These are phyloP conservation scores for Glaciozyma martinii DNA, from an alignment of 768 basidiomycete genomes.

Conservation along the genomic window DNA sequence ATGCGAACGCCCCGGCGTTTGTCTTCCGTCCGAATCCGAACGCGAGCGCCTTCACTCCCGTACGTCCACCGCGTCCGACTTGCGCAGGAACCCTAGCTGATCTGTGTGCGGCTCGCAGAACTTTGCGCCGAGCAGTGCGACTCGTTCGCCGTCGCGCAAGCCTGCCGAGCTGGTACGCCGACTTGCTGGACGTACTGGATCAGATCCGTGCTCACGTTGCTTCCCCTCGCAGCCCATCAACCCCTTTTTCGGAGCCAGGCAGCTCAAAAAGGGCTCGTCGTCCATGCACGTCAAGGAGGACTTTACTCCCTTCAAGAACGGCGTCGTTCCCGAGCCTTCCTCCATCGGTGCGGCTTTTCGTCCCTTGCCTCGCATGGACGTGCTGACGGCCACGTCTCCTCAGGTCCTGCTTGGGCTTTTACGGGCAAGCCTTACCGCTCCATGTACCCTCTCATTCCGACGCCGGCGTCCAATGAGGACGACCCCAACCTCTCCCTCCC, in stretches of 20 bases:
- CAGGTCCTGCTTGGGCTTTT: slow-evolving; percentile 62
- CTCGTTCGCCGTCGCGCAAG: slow-evolving; percentile 1
- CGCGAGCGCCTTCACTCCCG: slow-evolving; percentile 66
- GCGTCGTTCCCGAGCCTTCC: slow-evolving; percentile 62
- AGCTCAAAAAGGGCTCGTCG: slow-evolving; percentile 55
- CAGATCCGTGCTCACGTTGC: slow-evolving; percentile 32
- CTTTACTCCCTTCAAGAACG: slow-evolving; percentile 91
- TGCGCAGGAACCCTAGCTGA: neutral
- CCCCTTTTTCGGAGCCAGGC: slow-evolving; percentile 79
- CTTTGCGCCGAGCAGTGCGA: neutral
- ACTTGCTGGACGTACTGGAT: slow-evolving; percentile 5
- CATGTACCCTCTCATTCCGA: slow-evolving; percentile 54
- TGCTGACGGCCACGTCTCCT: neutral
- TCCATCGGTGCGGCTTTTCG: neutral
- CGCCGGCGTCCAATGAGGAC: neutral
- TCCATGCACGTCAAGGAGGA: slow-evolving; percentile 85
- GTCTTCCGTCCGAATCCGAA: slow-evolving; percentile 84
- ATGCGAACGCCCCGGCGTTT: slow-evolving; percentile 78
- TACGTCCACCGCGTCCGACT: slow-evolving; percentile 29
- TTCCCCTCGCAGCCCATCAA: slow-evolving; percentile 44
- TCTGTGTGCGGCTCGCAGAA: neutral
- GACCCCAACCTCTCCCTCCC: neutral
- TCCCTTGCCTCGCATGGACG: neutral
- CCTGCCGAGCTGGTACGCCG: slow-evolving; percentile 37
- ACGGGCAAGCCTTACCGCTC: slow-evolving; percentile 74